Percentiles rank a stretch among this genome's conserved stretches.
Conservation (phyloP, 2,329 filamentous ascomycete genomes). For the Sporothrix brunneoviolacea region DNA sequence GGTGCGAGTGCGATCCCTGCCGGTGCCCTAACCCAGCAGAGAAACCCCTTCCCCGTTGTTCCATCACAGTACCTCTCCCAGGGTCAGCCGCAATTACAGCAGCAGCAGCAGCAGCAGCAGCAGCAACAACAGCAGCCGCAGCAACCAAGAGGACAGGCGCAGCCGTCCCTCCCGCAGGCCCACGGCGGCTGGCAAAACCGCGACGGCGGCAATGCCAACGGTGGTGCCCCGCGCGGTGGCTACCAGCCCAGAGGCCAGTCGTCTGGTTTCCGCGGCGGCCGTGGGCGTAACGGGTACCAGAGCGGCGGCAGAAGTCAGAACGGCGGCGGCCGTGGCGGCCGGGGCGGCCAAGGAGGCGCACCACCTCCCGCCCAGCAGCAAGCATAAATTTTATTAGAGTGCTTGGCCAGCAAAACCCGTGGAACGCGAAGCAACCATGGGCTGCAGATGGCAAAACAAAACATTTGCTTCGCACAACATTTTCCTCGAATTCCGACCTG, state of each 20-base stretch:
- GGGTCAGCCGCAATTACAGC: too few species aligned
- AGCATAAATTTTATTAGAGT: too few species aligned
- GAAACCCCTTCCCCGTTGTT: background rate
- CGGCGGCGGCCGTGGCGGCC: background rate
- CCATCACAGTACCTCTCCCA: background rate
- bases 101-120: background rate
- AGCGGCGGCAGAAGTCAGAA: background rate
- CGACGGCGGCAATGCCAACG: conserved; percentile 1
- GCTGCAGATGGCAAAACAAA: too few species aligned
- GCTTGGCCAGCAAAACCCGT: too few species aligned
- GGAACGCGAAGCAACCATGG: too few species aligned
- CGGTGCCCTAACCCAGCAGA: background rate
- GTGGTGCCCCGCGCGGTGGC: conserved; percentile 4
- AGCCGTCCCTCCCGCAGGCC: conserved; percentile 17
- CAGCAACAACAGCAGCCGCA: conserved; percentile 1
- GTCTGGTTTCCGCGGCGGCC: conserved; percentile 5
- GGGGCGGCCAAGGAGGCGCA: background rate
- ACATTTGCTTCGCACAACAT: too few species aligned
- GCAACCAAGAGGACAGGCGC: conserved; percentile 7
- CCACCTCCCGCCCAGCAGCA: background rate
- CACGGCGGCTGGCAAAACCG: conserved; percentile 18
- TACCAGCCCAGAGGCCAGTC: conserved; percentile 6
- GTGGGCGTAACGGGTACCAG: conserved; percentile 10
- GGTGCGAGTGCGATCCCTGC: too few species aligned
- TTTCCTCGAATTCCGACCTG: too few species aligned